These are phyloP conservation scores for Umbelopsis sp. DNA, from an alignment of 192 early-diverging fungal species.

Conservation along the genomic window DNA sequence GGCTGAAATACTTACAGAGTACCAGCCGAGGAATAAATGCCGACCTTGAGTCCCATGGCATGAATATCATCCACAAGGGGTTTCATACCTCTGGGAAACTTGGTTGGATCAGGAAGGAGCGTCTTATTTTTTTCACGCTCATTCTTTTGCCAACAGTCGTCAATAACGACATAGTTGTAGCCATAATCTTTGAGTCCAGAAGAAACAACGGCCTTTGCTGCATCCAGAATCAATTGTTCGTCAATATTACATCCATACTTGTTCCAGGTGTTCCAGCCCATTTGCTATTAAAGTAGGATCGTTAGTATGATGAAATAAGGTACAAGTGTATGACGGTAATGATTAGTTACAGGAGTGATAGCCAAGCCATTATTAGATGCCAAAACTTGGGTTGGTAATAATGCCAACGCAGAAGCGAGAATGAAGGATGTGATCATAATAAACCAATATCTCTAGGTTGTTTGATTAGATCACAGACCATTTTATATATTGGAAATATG, in stretches of 20 bases:
- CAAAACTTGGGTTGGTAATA: neutral
- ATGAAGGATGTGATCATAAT: neutral
- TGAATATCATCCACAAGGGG: conserved; percentile 31
- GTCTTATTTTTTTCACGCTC: conserved; percentile 39
- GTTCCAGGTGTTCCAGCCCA: conserved; percentile 68
- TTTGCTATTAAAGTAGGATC: conserved; percentile 13
- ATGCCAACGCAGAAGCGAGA: neutral
- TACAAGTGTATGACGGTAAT: too few species aligned
- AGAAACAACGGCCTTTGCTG: conserved; percentile 46
- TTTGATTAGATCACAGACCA: too few species aligned
- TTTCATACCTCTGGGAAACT: conserved; percentile 58
- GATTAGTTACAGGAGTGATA: conserved; percentile 2
- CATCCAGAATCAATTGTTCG: conserved; percentile 49
- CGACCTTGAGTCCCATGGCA: conserved; percentile 41
- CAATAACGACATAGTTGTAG: conserved; percentile 57
- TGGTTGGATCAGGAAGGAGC: conserved; percentile 34
- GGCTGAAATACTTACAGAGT: neutral
- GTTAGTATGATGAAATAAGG: neutral
- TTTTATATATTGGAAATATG: too few species aligned
- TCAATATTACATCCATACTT: conserved; percentile 51
- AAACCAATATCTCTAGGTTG: too few species aligned
- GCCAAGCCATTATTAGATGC: conserved; percentile 16
- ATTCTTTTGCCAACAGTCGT: conserved; percentile 59
- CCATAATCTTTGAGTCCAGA: conserved; percentile 46
- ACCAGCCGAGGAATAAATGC: conserved; percentile 48